Evolutionary conservation across 768 basidiomycete genomes (phyloP).

Genomic region (Russula compacta): DNA sequence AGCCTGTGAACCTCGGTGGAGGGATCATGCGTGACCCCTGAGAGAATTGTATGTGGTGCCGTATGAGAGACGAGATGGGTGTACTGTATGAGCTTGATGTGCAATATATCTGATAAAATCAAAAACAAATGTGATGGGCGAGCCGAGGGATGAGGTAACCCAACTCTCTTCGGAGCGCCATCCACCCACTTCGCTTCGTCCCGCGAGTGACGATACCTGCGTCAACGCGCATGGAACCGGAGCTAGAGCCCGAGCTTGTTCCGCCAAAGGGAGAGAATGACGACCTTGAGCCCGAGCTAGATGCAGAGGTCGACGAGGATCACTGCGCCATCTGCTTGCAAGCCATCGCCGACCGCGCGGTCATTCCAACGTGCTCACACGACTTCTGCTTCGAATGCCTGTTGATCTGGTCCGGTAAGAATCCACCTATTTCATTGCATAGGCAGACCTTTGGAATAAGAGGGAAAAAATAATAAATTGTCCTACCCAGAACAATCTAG

Average conservation of each 20-base stretch:
- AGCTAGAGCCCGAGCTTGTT: not conserved
- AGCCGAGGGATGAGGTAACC: not conserved
- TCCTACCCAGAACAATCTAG: constrained; percentile 55
- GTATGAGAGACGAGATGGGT: too few relatives aligned
- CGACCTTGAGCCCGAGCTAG: not conserved
- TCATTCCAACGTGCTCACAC: constrained; percentile 81
- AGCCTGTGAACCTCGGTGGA: too few relatives aligned
- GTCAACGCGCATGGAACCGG: not conserved
- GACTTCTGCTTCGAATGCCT: constrained; percentile 93
- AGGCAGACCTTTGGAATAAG: not conserved
- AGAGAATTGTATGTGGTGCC: too few relatives aligned
- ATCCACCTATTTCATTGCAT: not conserved
- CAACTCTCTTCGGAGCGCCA: too few relatives aligned
- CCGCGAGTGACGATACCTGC: not conserved
- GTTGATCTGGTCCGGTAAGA: constrained; percentile 72
- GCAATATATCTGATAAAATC: too few relatives aligned
- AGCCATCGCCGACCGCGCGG: constrained; percentile 60
- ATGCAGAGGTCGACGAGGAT: constrained; percentile 37
- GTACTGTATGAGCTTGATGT: too few relatives aligned
- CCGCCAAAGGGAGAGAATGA: not conserved
- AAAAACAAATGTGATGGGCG: not conserved
- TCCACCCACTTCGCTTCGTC: too few relatives aligned
- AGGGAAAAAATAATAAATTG: not conserved
- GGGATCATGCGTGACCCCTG: too few relatives aligned
- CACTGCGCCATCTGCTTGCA: constrained; percentile 87